A percentile compares a stretch with the other conserved stretches of the same genome.
Evolutionary conservation across 2,329 filamentous ascomycete species (phyloP).

Genomic region (Diaporthe sp.): DNA sequence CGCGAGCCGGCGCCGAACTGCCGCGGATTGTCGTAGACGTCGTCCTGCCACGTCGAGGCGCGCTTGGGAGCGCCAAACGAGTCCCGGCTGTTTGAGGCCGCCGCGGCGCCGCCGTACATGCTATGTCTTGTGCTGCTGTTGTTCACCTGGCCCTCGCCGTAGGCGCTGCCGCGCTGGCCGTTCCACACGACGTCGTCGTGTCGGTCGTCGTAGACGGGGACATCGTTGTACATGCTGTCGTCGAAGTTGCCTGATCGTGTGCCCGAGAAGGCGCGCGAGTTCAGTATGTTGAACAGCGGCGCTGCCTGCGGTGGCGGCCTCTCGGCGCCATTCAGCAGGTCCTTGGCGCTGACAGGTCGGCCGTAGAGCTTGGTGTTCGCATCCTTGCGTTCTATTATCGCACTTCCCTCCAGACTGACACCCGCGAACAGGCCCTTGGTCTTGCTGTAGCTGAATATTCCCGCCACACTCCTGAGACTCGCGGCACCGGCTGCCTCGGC

Average conservation of each 20-base stretch:
- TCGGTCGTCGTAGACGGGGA: conserved; percentile 86
- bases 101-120: conserved; percentile 46
- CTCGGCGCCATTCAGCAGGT: conserved; percentile 85
- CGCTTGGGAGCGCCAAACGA: conserved; percentile 72
- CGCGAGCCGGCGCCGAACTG: conserved; percentile 58
- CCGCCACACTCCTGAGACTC: conserved; percentile 88
- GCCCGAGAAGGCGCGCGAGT: conserved; percentile 86
- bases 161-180: conserved; percentile 77
- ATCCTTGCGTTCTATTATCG: conserved; percentile 93
- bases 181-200: conserved; percentile 91
- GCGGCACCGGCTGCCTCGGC: conserved; percentile 96
- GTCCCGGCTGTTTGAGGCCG: conserved; percentile 56
- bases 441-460: conserved; percentile 97
- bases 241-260: conserved; percentile 61
- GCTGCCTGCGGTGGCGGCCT: conserved; percentile 85
- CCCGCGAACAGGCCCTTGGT: conserved; percentile 98
- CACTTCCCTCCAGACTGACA: conserved; percentile 92
- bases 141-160: conserved; percentile 73
- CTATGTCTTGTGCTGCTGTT: conserved; percentile 47
- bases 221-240: conserved; percentile 91
- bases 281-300: conserved; percentile 86
- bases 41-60: conserved; percentile 81
- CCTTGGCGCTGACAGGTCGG: conserved; percentile 81
- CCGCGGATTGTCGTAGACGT: conserved; percentile 76
- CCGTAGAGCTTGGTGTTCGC: conserved; percentile 98